A percentile compares a stretch with the other conserved stretches of the same genome.
Evolutionary conservation across 495 filamentous ascomycete genomes (phyloP).

Genomic region (Penicillium ochrochloron): DNA sequence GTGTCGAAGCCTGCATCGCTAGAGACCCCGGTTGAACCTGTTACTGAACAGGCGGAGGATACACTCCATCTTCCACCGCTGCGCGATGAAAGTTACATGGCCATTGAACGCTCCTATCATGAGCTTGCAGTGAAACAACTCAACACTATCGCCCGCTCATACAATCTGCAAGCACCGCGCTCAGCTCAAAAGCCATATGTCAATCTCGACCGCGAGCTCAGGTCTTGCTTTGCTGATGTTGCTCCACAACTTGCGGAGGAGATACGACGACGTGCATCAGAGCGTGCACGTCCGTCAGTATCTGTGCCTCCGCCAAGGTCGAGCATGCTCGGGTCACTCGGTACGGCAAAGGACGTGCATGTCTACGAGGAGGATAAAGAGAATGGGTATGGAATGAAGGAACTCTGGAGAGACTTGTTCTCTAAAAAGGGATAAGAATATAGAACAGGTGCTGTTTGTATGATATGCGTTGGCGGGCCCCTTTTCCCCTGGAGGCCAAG

Average conservation of each 20-base stretch:
- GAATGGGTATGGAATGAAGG: slow-evolving; percentile 77
- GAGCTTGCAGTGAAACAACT: slow-evolving; percentile 77
- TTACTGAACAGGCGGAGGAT: slow-evolving; percentile 14
- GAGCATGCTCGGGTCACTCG: slow-evolving; percentile 58
- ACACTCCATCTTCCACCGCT: slow-evolving; percentile 47
- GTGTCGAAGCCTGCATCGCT: slow-evolving; percentile 17
- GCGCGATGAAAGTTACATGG: slow-evolving; percentile 57
- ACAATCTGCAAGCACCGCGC: slow-evolving; percentile 92
- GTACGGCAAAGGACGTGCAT: slow-evolving; percentile 53
- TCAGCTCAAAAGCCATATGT: slow-evolving; percentile 95
- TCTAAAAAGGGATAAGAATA: slow-evolving; percentile 32
- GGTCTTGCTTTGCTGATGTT: slow-evolving; percentile 80
- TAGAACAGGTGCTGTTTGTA: slow-evolving; percentile 1
- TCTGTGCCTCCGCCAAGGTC: slow-evolving; percentile 23
- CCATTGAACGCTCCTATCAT: slow-evolving; percentile 76
- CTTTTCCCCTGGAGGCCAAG: neutral
- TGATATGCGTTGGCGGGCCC: neutral
- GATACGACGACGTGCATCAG: slow-evolving; percentile 70
- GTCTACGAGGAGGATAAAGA: slow-evolving; percentile 74
- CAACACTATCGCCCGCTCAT: slow-evolving; percentile 80
- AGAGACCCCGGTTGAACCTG: slow-evolving; percentile 14
- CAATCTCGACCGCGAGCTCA: slow-evolving; percentile 80
- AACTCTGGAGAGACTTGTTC: slow-evolving; percentile 88
- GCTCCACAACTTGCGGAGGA: slow-evolving; percentile 73
- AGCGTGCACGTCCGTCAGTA: slow-evolving; percentile 47